phyloP scores from a whole-genome alignment of 768 basidiomycete species.

The Kwoniella heveanensis region DNA sequence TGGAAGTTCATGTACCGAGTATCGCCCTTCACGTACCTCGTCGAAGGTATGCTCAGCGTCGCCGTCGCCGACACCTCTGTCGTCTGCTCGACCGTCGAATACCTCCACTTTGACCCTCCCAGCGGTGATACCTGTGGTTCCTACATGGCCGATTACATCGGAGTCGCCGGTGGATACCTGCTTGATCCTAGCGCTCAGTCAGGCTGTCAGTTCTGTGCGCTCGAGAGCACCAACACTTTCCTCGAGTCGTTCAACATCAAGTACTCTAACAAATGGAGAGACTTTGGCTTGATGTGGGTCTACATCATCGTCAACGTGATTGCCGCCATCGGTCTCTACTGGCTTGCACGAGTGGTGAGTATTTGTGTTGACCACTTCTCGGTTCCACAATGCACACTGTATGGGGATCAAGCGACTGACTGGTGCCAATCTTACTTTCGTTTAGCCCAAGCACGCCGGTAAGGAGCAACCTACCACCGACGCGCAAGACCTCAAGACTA shows the following conservation, averaged over 20 bases:
- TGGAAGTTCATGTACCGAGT: constrained; percentile 55
- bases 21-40: constrained; percentile 57
- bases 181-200: constrained; percentile 66
- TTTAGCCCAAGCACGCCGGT: constrained; percentile 33
- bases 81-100: constrained; percentile 69
- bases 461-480: constrained; percentile 28
- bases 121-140: constrained; percentile 68
- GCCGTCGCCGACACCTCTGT: constrained; percentile 68
- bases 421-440: no score
- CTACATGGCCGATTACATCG: constrained; percentile 73
- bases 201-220: constrained; percentile 71
- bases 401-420: background rate
- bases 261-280: constrained; percentile 63
- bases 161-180: constrained; percentile 70
- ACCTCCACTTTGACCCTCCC: constrained; percentile 72
- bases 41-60: constrained; percentile 38
- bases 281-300: constrained; percentile 62
- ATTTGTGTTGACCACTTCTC: background rate
- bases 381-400: background rate
- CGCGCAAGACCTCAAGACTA: background rate
- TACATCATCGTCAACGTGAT: constrained; percentile 54
- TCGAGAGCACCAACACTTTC: constrained; percentile 66
- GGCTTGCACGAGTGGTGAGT: constrained; percentile 45
- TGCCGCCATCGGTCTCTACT: constrained; percentile 45
- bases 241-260: constrained; percentile 64